Conservation (phyloP, 257 asterid genomes). For the Plantago elongata region DNA sequence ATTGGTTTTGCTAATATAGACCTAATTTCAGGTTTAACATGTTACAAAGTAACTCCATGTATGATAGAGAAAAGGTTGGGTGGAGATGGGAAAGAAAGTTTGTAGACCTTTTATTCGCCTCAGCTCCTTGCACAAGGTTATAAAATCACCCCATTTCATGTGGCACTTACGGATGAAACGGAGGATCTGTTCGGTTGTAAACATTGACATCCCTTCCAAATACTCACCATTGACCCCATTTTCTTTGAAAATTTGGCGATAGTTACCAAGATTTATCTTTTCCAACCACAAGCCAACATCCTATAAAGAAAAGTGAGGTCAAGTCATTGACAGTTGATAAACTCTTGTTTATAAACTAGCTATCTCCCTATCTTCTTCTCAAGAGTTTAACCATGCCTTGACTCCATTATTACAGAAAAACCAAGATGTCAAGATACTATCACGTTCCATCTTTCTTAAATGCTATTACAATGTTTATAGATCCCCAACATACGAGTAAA, state of each 20-base stretch:
- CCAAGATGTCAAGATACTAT: background rate
- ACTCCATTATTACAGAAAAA: background rate
- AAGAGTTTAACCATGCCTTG: slow-evolving; percentile 13
- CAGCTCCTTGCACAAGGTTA: slow-evolving; percentile 98
- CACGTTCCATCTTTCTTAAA: background rate
- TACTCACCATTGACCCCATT: slow-evolving; percentile 96
- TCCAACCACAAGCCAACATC: slow-evolving; percentile 99
- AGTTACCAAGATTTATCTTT: slow-evolving; percentile 91
- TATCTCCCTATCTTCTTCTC: slow-evolving; percentile 10
- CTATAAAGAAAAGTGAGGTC: slow-evolving; percentile 32
- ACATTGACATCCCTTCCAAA: slow-evolving; percentile 98
- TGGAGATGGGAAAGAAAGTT: background rate
- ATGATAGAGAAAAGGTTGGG: background rate
- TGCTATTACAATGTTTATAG: background rate
- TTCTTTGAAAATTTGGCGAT: slow-evolving; percentile 79
- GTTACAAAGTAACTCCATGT: background rate
- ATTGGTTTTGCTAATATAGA: background rate
- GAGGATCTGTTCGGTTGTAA: slow-evolving; percentile 96
- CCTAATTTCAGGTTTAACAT: too few species aligned
- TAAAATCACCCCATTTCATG: slow-evolving; percentile 99
- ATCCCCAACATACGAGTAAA: background rate
- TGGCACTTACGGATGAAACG: slow-evolving; percentile 98
- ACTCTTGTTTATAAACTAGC: slow-evolving; percentile 8
- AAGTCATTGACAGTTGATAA: slow-evolving; percentile 11
- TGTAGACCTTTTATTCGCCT: slow-evolving; percentile 89